Base-by-base conservation (phyloP, 306 rosid species). In the Medicago lupulina region DNA sequence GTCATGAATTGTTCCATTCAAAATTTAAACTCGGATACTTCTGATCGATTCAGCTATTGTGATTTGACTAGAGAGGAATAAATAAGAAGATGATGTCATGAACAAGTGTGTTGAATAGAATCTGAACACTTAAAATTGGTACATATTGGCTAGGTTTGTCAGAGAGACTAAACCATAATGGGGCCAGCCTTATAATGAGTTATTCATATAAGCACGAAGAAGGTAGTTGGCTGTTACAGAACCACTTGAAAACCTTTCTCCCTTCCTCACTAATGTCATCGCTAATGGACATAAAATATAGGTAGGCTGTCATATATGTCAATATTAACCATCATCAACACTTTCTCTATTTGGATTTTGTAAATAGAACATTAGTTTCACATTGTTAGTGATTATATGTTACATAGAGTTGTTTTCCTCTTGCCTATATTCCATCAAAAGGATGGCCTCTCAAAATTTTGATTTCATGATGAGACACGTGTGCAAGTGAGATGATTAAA, bases 181-280 rank as follows among this genome's bases (percentile, higher is more conserved):
- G 86, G 86, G 13, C 84, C 83, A 83, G 64, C 68, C 18, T 18
- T 61, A 54, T 55, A 75, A 79, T 70, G 81, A 71, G 76, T 58
- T 79, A 79, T 57, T 10, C 67, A 83, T 79, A 58, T 76, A 79
- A 75, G 67, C 71, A 75, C 76, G 55, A 70, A 81, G 85, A 74
- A 25, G 73, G 76, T 81, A 16, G 88, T 81, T 78, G 85, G 83
- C 12, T 81, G 81, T 78, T 77, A 23, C 60, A 21, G 19, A 68
- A 43, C 77, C 62, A 76, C 14, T 65, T 40, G 36, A 70, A 46
- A 75, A 76, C 38, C 38, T 34, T 34, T 34, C 38, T 34, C 38
- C 36, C 76, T 75, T 70, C 82, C 74, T 49, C 79, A 71, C 63
- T 31, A 15, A 39, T 59, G 79, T 76, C 51, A 76, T 17, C 36